A percentile compares a stretch with the other conserved stretches of the same genome.
Conservation (phyloP, 768 basidiomycete species). For the Hypholoma sublateritium region DNA sequence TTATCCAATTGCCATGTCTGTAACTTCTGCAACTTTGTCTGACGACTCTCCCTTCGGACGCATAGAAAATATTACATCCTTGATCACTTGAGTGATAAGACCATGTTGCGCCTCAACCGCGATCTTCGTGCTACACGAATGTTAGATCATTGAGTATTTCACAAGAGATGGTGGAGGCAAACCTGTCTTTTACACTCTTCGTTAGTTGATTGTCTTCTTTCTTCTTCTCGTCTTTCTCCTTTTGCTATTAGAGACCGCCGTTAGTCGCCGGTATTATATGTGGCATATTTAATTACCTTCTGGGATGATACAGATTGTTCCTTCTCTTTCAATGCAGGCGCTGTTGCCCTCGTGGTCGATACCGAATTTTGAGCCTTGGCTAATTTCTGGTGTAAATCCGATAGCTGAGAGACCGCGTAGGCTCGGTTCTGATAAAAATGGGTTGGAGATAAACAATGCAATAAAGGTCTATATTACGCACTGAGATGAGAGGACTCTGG, state of each 20-base stretch:
- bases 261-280: neutral
- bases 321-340: constrained; percentile 56
- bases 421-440: constrained; percentile 73
- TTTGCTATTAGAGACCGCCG: constrained; percentile 27
- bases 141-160: no score
- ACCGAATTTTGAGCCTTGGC: constrained; percentile 65
- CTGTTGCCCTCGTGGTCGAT: constrained; percentile 53
- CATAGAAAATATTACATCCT: constrained; percentile 86
- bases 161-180: constrained; percentile 13
- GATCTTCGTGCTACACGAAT: constrained; percentile 69
- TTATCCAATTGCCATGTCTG: constrained; percentile 49
- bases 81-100: constrained; percentile 89
- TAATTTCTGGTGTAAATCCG: constrained; percentile 90
- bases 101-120: constrained; percentile 92
- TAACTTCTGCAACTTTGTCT: constrained; percentile 36
- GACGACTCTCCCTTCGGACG: constrained; percentile 33
- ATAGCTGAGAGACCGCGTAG: constrained; percentile 89
- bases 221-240: constrained; percentile 71
- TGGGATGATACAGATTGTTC: constrained; percentile 28
- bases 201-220: constrained; percentile 85
- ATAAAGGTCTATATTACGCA: constrained; percentile 33
- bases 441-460: neutral
- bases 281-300: constrained; percentile 38
- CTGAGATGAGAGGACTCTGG: constrained; percentile 90
- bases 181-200: constrained; percentile 94